Evolutionary conservation across 108 stramenopile species (phyloP), one percentile per base, ranked within the genome.

Genomic region (Skeletonema costatum): DNA sequence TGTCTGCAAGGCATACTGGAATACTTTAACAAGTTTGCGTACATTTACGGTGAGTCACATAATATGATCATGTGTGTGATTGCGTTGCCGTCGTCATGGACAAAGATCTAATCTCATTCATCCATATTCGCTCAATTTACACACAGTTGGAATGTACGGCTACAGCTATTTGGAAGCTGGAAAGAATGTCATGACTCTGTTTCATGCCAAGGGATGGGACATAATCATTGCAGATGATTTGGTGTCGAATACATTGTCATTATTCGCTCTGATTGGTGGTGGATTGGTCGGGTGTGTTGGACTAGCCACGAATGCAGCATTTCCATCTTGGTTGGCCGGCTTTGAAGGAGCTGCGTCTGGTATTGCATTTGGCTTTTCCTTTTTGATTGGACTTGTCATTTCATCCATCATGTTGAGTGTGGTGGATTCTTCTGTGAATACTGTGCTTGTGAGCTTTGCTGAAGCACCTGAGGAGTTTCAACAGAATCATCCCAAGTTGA

Each of bases 371-470:
- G 53, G 80, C 19, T 73, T 87, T 62, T 93, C 94, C 2, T 83
- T 87, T 39, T 41, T 88, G 63, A 72, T 95, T 39, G 97, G 96
- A 0, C 74, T 93, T 38, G 83, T 91, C 46, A 72, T 95, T 31
- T 83, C 93, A 16, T 78, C 82, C 16, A 81, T 96, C 3, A 66
- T 97, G 56, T 86, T 95, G 39, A 83, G 88, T 32, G 82, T 92
- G 42, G 87, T 98, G 64, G 78, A 82, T 36, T 86, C 89, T 46
- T 90, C 96, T 4, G 96, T 96, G 17, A 87, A 88, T 69, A 89
- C 94, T 62, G 93, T 96, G 32, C 89, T 96, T 64, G 96, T 97
- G 16, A 93, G 94, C 70, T 98, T 94, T 75, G 97, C 97, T n/a
- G 85, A 92, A 36, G 89, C 84, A 62, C 94, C 95, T 10, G 84